Conservation (phyloP, 164 flowering plant species). For the Cinnamomum chago region DNA sequence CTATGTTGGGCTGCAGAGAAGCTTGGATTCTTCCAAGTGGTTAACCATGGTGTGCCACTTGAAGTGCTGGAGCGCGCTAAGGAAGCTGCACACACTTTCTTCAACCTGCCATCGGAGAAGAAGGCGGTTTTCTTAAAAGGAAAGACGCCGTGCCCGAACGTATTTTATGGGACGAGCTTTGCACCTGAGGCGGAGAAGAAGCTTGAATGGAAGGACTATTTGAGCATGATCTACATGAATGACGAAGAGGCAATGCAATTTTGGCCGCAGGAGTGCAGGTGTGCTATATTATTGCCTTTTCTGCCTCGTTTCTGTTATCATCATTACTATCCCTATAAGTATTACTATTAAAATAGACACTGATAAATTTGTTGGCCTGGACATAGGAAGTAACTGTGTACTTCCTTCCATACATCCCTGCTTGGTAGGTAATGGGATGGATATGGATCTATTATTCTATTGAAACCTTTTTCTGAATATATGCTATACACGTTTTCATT, state of each 20-base stretch:
- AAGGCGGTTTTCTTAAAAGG: slow-evolving; percentile 12
- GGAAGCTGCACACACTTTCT: slow-evolving; percentile 17
- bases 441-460: no score
- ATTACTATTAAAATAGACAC: no score
- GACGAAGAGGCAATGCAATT: slow-evolving; percentile 16
- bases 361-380: no score
- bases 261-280: slow-evolving; percentile 22
- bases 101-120: slow-evolving; percentile 14
- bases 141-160: slow-evolving; percentile 14
- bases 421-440: no score
- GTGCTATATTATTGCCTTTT: neutral
- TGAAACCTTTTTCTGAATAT: no score
- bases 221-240: slow-evolving; percentile 19
- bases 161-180: slow-evolving; percentile 21
- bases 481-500: no score
- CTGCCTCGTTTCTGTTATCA: neutral
- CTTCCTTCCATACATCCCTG: no score
- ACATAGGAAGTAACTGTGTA: no score
- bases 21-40: slow-evolving; percentile 21
- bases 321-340: neutral
- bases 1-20: slow-evolving; percentile 14
- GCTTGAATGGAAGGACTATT: slow-evolving; percentile 22
- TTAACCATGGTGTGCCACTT: slow-evolving; percentile 20
- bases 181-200: slow-evolving; percentile 15
- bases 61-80: slow-evolving; percentile 14